These are phyloP conservation scores for Phytophthora pluvialis DNA, from an alignment of 352 stramenopile genomes.

Conservation along the genomic window DNA sequence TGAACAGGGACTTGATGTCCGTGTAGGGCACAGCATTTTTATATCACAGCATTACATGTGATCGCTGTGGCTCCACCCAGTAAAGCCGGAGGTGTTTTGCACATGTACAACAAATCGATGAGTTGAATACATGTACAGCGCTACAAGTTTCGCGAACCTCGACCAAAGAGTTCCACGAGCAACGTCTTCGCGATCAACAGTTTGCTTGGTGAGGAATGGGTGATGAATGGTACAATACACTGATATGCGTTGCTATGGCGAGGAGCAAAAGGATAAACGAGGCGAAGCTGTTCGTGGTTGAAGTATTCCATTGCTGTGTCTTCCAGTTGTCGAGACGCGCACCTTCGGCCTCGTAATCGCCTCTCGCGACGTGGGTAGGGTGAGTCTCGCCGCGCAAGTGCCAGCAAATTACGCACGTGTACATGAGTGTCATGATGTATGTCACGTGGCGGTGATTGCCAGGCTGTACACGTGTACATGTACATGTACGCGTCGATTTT, in stretches of 20 bases:
- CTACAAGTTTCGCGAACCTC: too few species aligned
- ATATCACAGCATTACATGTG: too few species aligned
- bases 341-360: neutral
- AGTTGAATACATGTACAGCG: too few species aligned
- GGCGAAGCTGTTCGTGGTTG: slow-evolving; percentile 16
- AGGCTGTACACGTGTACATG: neutral
- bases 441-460: neutral
- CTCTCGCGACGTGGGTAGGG: neutral
- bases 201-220: neutral
- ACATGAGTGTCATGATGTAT: too few species aligned
- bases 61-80: too few species aligned
- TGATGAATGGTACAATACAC: neutral
- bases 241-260: neutral
- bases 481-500: neutral
- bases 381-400: neutral
- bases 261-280: neutral
- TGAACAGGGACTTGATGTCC: too few species aligned
- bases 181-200: neutral
- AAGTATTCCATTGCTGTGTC: slow-evolving; percentile 34
- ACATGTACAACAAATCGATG: too few species aligned
- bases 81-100: too few species aligned
- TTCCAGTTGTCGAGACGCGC: slow-evolving; percentile 5
- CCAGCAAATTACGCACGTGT: neutral
- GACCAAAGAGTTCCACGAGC: too few species aligned
- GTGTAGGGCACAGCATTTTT: too few species aligned